These are phyloP conservation scores for Podaxis sp. DNA, from an alignment of 768 basidiomycete genomes.

Conservation along the genomic window DNA sequence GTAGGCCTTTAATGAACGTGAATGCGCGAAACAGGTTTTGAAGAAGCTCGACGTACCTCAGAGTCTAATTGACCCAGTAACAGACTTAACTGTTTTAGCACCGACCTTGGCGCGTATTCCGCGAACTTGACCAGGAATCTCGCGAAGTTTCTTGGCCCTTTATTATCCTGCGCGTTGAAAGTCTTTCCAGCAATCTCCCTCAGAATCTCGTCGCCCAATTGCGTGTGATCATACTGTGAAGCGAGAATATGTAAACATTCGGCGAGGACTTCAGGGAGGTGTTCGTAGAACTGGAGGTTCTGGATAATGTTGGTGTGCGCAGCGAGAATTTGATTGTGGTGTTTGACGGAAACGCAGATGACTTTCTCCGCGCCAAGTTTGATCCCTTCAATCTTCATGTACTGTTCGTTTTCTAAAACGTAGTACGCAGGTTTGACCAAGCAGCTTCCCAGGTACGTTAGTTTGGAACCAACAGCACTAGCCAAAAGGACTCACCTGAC, in stretches of 20 bases:
- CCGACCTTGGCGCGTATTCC: conserved; percentile 75
- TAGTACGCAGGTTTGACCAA: conserved; percentile 87
- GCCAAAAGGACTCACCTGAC: conserved; percentile 59
- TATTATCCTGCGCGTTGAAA: conserved; percentile 82
- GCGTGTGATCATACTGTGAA: conserved; percentile 84
- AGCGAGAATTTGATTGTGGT: conserved; percentile 79
- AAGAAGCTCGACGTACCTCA: conserved; percentile 54
- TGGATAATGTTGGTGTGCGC: conserved; percentile 93
- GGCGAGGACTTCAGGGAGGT: conserved; percentile 92
- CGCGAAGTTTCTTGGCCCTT: conserved; percentile 84
- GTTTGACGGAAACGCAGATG: conserved; percentile 89
- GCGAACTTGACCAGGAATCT: conserved; percentile 80
- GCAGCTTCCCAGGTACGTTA: conserved; percentile 50
- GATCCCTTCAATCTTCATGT: conserved; percentile 81
- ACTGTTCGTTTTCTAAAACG: conserved; percentile 80
- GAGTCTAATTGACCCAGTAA: conserved; percentile 86
- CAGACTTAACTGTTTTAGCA: conserved; percentile 88
- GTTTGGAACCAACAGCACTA: not conserved
- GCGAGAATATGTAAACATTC: conserved; percentile 80
- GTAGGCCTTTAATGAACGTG: conserved; percentile 62
- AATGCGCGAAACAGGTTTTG: not conserved
- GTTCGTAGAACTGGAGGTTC: conserved; percentile 90
- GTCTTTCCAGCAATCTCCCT: conserved; percentile 80
- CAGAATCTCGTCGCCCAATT: conserved; percentile 89
- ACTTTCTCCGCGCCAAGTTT: conserved; percentile 80